These are phyloP conservation scores for Plasmodium adleri DNA, from an alignment of 169 alveolate species.

Conservation along the genomic window DNA sequence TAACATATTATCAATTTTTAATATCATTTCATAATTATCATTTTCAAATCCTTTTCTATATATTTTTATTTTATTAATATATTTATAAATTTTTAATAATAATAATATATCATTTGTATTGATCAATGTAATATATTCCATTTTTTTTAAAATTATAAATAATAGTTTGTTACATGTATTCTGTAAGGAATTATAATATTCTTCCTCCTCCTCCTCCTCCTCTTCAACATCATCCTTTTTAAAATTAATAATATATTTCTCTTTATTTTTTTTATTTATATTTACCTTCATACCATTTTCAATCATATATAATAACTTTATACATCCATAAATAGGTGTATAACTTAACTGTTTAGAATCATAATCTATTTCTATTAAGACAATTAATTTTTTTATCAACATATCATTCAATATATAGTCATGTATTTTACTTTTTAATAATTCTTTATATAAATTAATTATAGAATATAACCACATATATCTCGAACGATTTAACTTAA, in stretches of 20 bases:
- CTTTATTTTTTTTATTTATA: neutral
- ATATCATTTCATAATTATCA: neutral
- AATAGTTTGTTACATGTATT: neutral
- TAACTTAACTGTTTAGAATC: neutral
- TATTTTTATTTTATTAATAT: conserved; percentile 19
- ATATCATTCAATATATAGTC: conserved; percentile 16
- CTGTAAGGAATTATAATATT: too few species aligned
- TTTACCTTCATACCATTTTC: neutral
- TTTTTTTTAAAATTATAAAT: conserved; percentile 15
- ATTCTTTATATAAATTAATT: conserved; percentile 1
- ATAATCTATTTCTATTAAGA: neutral
- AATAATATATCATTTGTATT: neutral
- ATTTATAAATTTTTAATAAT: conserved; percentile 48
- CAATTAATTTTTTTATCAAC: neutral
- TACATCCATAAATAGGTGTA: neutral
- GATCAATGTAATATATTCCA: neutral
- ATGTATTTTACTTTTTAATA: conserved; percentile 35
- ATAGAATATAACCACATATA: neutral
- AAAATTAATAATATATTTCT: too few species aligned
- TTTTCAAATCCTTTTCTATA: neutral
- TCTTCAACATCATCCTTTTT: too few species aligned
- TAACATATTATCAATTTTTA: neutral
- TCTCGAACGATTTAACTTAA: too few species aligned
- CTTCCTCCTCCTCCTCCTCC: too few species aligned
- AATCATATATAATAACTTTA: conserved; percentile 7